Base-by-base conservation (phyloP, 768 basidiomycete genomes). In the Hypsizygus marmoreus region DNA sequence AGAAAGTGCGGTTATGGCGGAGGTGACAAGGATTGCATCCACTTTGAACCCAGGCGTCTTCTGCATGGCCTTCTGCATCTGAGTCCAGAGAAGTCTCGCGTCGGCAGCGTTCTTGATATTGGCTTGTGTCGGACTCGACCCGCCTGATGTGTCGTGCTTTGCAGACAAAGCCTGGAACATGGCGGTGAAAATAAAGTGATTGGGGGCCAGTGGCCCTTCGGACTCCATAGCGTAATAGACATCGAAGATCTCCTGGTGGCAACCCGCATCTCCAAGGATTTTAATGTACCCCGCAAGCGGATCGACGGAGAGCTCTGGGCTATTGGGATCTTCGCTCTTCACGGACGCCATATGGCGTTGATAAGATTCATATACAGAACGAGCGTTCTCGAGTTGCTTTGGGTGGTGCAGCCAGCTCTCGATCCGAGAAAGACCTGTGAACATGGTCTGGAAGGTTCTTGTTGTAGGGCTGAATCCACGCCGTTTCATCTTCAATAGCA, bases 401-500 rank as follows among this genome's bases (percentile, higher is more conserved):
- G 77, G 57, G 56, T 79, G 72, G 16, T 52, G 57, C 0, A 66
- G 51, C 87, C 88, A 91, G 53, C 83, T 64, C 12, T 81, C 72
- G 22, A 90, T 79, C 22, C 72, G 72, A 2, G 77, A 71, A 32
- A 86, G 72, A 5, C 87, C 88, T 33, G 64, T 74, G 62, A 93
- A 74, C 64, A 92, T 69, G 17, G 86, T 88, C 34, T 77, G 73
- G 54, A 78, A 92, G 2, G 91, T 91, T 45, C 80, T 68, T 6
- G 73, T 63, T 33, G 75, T 83, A 19, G 91, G 88, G 35, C 73
- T 73, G 59, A 90, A 84, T 1, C 88, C 87, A 33, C 91, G 80
- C 25, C 89, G 78, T 65, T 90, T 92, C 89, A 93, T 90, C 91
- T 93, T 49, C n/a, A 24, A 32, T 14, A 34, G 5, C 30, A 26